phyloP scores from a whole-genome alignment of 371 early-diverging fungal species.

The Entomophthora muscae region DNA sequence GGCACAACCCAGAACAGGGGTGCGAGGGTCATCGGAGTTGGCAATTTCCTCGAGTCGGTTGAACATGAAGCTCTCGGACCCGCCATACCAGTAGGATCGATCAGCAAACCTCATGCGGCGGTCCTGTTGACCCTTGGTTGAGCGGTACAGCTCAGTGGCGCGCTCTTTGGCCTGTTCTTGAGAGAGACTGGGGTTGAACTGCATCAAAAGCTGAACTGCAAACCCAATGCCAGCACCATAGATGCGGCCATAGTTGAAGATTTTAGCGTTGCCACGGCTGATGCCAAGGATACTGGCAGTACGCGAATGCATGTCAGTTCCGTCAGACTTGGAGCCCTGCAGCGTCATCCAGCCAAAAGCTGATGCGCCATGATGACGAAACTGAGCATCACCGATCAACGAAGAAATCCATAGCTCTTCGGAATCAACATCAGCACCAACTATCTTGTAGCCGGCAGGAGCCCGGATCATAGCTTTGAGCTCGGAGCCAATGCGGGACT shows the following conservation, averaged over 20 bases:
- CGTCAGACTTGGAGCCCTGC: slow-evolving; percentile 77
- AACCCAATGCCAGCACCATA: slow-evolving; percentile 88
- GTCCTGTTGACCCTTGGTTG: slow-evolving; percentile 63
- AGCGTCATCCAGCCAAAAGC: slow-evolving; percentile 96
- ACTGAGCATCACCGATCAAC: slow-evolving; percentile 86
- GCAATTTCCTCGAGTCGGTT: slow-evolving; percentile 82
- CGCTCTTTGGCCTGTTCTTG: slow-evolving; percentile 37
- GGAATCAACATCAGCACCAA: slow-evolving; percentile 95
- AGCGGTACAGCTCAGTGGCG: slow-evolving; percentile 48
- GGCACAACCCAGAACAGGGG: slow-evolving; percentile 73
- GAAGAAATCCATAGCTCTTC: slow-evolving; percentile 96
- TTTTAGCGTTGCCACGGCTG: slow-evolving; percentile 77
- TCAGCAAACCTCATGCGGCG: slow-evolving; percentile 14
- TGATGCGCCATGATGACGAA: slow-evolving; percentile 81
- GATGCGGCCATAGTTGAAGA: slow-evolving; percentile 92
- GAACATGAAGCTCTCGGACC: slow-evolving; percentile 91
- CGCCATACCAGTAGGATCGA: slow-evolving; percentile 66
- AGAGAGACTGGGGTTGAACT: slow-evolving; percentile 58
- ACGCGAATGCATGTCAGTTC: slow-evolving; percentile 86
- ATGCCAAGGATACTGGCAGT: slow-evolving; percentile 81
- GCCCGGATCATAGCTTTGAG: slow-evolving; percentile 76
- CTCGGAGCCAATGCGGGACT: slow-evolving; percentile 83
- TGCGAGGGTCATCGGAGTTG: slow-evolving; percentile 45
- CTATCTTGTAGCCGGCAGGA: slow-evolving; percentile 63
- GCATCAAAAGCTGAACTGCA: slow-evolving; percentile 60